phyloP scores from a whole-genome alignment of 805 yeast species.

The Kodamaea kakaduensis region DNA sequence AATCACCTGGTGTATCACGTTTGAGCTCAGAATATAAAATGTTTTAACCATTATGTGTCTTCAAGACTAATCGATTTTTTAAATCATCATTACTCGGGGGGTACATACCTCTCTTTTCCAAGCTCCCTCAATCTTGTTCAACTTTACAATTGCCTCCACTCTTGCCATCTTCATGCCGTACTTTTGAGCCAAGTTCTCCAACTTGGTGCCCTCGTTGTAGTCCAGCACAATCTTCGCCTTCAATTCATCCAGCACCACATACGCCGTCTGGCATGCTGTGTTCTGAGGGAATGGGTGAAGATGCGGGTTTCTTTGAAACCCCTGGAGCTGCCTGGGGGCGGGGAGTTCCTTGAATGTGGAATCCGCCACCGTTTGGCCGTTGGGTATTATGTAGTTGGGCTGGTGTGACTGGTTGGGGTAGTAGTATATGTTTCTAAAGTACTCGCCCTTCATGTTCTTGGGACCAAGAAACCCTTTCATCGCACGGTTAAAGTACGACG shows the following conservation, averaged over 20 bases:
- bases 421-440: slow-evolving; percentile 69
- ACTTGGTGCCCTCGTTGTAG: slow-evolving; percentile 48
- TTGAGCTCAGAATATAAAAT: slow-evolving; percentile 16
- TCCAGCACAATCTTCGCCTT: slow-evolving; percentile 59
- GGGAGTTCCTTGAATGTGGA: slow-evolving; percentile 17
- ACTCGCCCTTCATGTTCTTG: slow-evolving; percentile 77
- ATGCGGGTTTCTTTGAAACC: slow-evolving; percentile 19
- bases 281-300: slow-evolving; percentile 83
- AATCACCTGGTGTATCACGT: no score
- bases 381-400: slow-evolving; percentile 69
- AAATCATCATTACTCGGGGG: slow-evolving; percentile 42
- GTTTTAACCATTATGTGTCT: slow-evolving; percentile 61
- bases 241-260: slow-evolving; percentile 53
- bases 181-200: slow-evolving; percentile 72
- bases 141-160: slow-evolving; percentile 79
- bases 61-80: slow-evolving; percentile 71
- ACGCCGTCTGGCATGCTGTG: slow-evolving; percentile 62
- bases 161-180: slow-evolving; percentile 81
- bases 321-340: slow-evolving; percentile 10
- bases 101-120: slow-evolving; percentile 60
- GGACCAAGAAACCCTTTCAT: slow-evolving; percentile 80
- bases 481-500: slow-evolving; percentile 55
- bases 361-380: slow-evolving; percentile 35
- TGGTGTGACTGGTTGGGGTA: slow-evolving; percentile 61
- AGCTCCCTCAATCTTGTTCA: slow-evolving; percentile 60